Percentiles rank a stretch among this genome's conserved stretches.
Conservation (phyloP, 495 filamentous ascomycete genomes). For the Umbilicaria muhlenbergii region DNA sequence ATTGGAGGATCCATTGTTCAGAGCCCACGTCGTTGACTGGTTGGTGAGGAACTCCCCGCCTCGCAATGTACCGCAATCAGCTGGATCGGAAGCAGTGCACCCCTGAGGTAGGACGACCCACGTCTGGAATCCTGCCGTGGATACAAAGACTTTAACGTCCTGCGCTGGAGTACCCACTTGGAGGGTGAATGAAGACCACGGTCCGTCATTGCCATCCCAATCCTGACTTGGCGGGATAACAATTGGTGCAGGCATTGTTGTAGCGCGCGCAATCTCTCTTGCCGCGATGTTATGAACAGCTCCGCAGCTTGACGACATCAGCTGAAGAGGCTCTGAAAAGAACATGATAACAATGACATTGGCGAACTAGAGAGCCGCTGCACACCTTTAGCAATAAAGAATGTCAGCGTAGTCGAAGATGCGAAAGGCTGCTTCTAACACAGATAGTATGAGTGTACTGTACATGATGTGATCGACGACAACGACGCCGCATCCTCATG, state of each 20-base stretch:
- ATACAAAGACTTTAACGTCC: slow-evolving; percentile 18
- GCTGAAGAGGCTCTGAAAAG: no score
- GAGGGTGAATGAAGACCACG: slow-evolving; percentile 23
- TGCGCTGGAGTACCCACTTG: slow-evolving; percentile 24
- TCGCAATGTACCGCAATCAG: slow-evolving; percentile 29
- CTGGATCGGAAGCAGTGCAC: slow-evolving; percentile 16
- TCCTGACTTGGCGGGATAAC: slow-evolving; percentile 10
- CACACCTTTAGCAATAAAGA: no score
- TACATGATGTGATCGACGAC: no score
- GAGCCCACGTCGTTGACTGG: slow-evolving; percentile 30
- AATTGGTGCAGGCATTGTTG: slow-evolving; percentile 2
- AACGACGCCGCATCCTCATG: no score
- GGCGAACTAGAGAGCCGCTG: no score
- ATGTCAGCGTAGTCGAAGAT: no score
- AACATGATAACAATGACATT: no score
- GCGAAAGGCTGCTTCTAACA: no score
- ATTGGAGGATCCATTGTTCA: slow-evolving; percentile 6
- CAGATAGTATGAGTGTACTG: no score
- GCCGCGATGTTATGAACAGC: no score
- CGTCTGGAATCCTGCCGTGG: slow-evolving; percentile 14
- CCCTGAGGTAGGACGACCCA: slow-evolving; percentile 24
- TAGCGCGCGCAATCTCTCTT: no score
- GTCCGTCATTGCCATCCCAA: slow-evolving; percentile 25
- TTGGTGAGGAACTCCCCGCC: slow-evolving; percentile 33
- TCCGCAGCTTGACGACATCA: no score